Base-by-base conservation (phyloP, 345 rosid genomes). In the Gossypioides kirkii region DNA sequence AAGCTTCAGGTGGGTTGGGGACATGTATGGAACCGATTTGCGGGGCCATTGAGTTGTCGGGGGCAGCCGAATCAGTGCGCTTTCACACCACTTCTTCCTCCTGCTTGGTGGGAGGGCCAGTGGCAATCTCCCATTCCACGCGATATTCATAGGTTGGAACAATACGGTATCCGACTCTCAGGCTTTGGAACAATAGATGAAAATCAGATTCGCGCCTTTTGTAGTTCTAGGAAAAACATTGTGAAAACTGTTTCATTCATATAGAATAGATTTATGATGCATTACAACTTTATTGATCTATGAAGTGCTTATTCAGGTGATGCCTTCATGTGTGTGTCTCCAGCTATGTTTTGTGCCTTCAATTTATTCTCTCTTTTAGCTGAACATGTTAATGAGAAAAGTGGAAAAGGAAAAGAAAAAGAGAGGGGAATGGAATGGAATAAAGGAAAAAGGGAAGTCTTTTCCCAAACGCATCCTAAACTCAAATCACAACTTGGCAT, bases 51-150 rank as follows among this genome's bases (percentile, higher is more conserved):
- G 82, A 92, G 98, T 78, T 95, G 98, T 73, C 82, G 58, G 0
- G 85, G 84, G 45, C 97, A 95, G 75, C 41, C 89, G 18, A 75
- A 88, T 77, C 99, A 95, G 77, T 92, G 99, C 26, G 98, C 98
- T 28, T 77, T 77, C 81, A 87, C 99, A 6, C 98, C 98, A 0
- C 91, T 95, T 38, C 89, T 92, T 69, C 96, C 98, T 70, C 99
- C 97, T 0, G 98, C 94, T 69, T 92, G 99, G 99, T 92, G 97
- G 98, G 99, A 92, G 45, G 90, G 94, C 56, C 80, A 89, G 36
- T 95, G 98, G 99, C 98, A 91, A 77, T 95, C 98, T 0, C 99
- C 98, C 0, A 86, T 89, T 53, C 82, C 87, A 2, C 88, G 94
- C 6, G 96, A 95, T 70, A 72, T 88, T 70, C 89, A 83, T 5